Conservation (phyloP, 2,329 filamentous ascomycete genomes). For the Xylaria sp. region DNA sequence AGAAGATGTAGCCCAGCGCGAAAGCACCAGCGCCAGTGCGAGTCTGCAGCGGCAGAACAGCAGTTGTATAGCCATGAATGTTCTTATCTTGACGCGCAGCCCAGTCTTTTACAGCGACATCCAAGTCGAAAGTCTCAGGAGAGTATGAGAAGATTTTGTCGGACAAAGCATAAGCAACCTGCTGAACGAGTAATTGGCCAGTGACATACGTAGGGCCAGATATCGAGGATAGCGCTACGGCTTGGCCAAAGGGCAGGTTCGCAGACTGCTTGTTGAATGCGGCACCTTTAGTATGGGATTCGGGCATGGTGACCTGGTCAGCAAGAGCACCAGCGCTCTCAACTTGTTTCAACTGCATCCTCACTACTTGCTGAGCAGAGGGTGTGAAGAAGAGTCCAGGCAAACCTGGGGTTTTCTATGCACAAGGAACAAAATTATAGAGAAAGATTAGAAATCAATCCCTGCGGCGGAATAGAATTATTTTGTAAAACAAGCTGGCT, state of each 20-base stretch:
- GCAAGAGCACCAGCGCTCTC: constrained; percentile 51
- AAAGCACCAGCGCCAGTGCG: constrained; percentile 89
- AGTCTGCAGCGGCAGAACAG: constrained; percentile 84
- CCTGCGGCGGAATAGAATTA: neutral
- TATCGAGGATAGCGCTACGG: constrained; percentile 69
- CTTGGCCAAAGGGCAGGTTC: constrained; percentile 67
- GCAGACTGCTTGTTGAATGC: constrained; percentile 60
- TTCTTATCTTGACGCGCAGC: constrained; percentile 76
- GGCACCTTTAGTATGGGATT: constrained; percentile 48
- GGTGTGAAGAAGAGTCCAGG: constrained; percentile 33
- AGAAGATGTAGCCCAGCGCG: constrained; percentile 97
- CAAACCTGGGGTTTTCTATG: constrained; percentile 33
- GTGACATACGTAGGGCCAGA: constrained; percentile 92
- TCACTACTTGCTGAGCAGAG: constrained; percentile 32
- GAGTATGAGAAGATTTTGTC: constrained; percentile 99
- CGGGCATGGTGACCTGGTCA: constrained; percentile 49
- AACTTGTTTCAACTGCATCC: constrained; percentile 53
- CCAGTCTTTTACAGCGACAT: constrained; percentile 85
- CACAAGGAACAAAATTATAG: constrained; percentile 35
- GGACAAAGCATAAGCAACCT: constrained; percentile 93
- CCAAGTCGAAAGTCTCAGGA: constrained; percentile 90
- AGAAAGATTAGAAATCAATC: constrained; percentile 5
- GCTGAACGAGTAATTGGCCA: constrained; percentile 92
- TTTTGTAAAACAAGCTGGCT: neutral
- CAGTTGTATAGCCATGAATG: constrained; percentile 81